phyloP scores from a whole-genome alignment of 140 eudicot genomes.

The Stevia rebaudiana region DNA sequence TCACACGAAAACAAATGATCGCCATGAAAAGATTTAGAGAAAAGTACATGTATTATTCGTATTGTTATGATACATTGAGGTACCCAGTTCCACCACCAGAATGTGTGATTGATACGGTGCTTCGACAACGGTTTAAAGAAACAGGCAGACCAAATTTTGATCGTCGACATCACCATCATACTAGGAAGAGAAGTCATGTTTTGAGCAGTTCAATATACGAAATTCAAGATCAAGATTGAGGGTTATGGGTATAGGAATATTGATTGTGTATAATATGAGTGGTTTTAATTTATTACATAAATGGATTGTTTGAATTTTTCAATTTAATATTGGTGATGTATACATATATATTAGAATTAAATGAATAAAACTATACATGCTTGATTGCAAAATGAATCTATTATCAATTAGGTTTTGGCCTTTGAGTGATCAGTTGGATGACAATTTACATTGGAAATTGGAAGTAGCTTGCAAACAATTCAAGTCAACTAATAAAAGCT shows the following conservation, averaged over 20 bases:
- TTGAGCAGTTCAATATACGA: conserved; percentile 34
- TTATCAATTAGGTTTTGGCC: neutral
- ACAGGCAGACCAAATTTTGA: conserved; percentile 58
- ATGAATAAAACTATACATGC: conserved; percentile 21
- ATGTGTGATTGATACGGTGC: conserved; percentile 56
- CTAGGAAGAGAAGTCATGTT: conserved; percentile 32
- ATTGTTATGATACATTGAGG: conserved; percentile 61
- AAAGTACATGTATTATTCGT: conserved; percentile 69
- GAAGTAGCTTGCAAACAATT: no score
- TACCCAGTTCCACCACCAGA: conserved; percentile 56
- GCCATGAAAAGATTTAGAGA: conserved; percentile 57
- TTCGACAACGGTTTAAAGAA: conserved; percentile 44
- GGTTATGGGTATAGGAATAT: neutral
- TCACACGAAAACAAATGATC: conserved; percentile 39
- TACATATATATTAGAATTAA: neutral
- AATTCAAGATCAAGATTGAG: conserved; percentile 43
- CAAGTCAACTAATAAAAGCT: no score
- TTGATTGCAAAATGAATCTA: neutral
- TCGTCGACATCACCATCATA: conserved; percentile 27
- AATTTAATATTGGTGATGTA: conserved; percentile 18
- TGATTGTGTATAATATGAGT: conserved; percentile 37
- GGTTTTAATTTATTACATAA: conserved; percentile 5
- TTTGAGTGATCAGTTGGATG: no score
- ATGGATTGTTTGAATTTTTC: conserved; percentile 32
- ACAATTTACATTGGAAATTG: no score